Evolutionary conservation across 176 grass and related monocot genomes (phyloP).

Genomic region (Stipa capillata): DNA sequence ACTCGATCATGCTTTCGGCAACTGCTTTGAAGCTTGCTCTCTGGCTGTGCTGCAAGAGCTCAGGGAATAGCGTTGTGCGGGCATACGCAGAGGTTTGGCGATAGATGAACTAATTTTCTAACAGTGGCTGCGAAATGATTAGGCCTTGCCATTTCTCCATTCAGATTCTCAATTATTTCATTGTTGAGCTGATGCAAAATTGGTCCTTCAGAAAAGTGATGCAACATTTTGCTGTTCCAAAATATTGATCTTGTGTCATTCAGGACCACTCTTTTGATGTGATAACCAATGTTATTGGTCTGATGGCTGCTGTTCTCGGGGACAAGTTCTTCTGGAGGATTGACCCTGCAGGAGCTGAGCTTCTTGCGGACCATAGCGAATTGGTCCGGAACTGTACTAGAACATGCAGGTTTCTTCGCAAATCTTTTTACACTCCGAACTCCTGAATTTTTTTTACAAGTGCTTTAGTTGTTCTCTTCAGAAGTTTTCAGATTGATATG

Average conservation of each 20-base stretch:
- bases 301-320: conserved; percentile 80
- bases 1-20: conserved; percentile 83
- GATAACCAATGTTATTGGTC: conserved; percentile 75
- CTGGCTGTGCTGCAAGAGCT: conserved; percentile 70
- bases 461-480: not conserved
- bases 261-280: conserved; percentile 97
- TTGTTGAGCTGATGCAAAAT: not conserved
- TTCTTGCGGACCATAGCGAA: conserved; percentile 74
- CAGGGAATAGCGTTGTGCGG: conserved; percentile 55
- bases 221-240: not conserved
- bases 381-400: conserved; percentile 77
- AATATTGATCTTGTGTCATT: not conserved
- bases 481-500: not conserved
- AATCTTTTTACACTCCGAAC: no score
- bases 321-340: conserved; percentile 77
- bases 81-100: conserved; percentile 60
- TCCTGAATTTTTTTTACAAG: not conserved
- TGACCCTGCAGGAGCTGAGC: conserved; percentile 69
- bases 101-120: not conserved
- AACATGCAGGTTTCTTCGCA: conserved; percentile 57
- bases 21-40: conserved; percentile 74
- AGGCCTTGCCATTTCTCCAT: not conserved
- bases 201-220: not conserved
- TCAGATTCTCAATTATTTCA: not conserved
- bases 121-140: not conserved